phyloP scores from a whole-genome alignment of 1,139 yeast genomes.

The Nematodospora anomalae region DNA sequence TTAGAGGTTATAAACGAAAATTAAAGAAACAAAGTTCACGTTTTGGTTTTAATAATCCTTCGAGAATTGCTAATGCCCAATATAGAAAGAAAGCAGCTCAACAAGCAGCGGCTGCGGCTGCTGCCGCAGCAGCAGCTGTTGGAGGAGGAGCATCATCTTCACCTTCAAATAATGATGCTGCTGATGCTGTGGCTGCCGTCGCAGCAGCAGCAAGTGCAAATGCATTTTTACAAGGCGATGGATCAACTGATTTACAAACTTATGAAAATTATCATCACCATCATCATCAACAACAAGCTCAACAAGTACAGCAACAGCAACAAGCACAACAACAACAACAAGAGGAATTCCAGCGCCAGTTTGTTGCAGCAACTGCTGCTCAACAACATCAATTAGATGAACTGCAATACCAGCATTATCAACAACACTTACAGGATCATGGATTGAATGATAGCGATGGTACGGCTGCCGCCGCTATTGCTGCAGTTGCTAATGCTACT shows the following conservation, averaged over 20 bases:
- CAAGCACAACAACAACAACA: conserved; percentile 26
- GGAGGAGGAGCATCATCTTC: not conserved
- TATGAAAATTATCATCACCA: conserved; percentile 8
- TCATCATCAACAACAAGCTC: conserved; percentile 9
- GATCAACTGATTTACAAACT: conserved; percentile 15
- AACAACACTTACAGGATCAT: conserved; percentile 23
- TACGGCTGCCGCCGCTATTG: conserved; percentile 45
- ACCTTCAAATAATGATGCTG: conserved; percentile 5
- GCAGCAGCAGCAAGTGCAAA: conserved; percentile 28
- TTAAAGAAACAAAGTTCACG: conserved; percentile 40
- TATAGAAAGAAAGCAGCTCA: conserved; percentile 15
- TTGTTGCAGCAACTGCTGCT: conserved; percentile 27
- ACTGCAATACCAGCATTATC: conserved; percentile 33
- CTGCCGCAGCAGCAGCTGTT: conserved; percentile 13
- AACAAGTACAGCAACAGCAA: conserved; percentile 10
- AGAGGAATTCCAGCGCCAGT: conserved; percentile 41
- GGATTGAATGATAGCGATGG: conserved; percentile 22
- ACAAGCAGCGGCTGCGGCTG: conserved; percentile 15
- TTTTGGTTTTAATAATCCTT: conserved; percentile 21
- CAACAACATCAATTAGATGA: conserved; percentile 33
- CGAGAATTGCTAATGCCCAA: conserved; percentile 22
- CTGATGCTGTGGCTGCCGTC: conserved; percentile 16
- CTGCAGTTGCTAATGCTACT: conserved; percentile 42
- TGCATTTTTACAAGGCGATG: conserved; percentile 32
- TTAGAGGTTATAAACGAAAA: conserved; percentile 57